Conservation (phyloP, 257 asterid genomes). For the Nicotiana tabacum region DNA sequence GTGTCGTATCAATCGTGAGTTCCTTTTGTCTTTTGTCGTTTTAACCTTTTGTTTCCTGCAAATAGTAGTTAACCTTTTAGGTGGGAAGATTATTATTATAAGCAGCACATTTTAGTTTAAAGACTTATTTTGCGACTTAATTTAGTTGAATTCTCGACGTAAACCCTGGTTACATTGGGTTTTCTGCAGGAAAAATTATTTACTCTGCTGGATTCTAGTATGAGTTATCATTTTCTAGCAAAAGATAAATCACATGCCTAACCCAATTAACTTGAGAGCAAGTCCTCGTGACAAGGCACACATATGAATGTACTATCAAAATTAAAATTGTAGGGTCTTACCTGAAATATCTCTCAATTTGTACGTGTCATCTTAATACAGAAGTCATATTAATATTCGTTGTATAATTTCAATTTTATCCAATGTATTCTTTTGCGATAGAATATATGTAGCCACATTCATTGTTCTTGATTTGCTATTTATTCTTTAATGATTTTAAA, state of each 20-base stretch:
- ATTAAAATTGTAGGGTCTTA: no score
- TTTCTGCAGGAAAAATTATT: not conserved
- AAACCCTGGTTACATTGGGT: no score
- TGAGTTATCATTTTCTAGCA: not conserved
- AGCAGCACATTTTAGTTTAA: not conserved
- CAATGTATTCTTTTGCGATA: no score
- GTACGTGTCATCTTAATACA: no score
- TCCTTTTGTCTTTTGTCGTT: no score
- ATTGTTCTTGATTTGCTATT: not conserved
- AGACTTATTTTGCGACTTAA: not conserved
- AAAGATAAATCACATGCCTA: no score
- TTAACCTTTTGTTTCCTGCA: not conserved
- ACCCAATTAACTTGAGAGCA: no score
- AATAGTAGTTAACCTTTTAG: not conserved
- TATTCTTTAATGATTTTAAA: no score
- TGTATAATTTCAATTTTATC: no score
- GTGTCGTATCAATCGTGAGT: not conserved
- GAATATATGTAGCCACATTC: no score
- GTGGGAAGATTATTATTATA: not conserved
- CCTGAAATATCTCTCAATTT: no score
- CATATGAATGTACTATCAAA: not conserved
- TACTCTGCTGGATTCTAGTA: not conserved
- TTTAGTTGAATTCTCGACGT: not conserved
- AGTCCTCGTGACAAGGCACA: not conserved
- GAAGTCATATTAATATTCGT: no score